Evolutionary conservation across 2,329 filamentous ascomycete species (phyloP).

Genomic region (Dactylellina haptotyla): DNA sequence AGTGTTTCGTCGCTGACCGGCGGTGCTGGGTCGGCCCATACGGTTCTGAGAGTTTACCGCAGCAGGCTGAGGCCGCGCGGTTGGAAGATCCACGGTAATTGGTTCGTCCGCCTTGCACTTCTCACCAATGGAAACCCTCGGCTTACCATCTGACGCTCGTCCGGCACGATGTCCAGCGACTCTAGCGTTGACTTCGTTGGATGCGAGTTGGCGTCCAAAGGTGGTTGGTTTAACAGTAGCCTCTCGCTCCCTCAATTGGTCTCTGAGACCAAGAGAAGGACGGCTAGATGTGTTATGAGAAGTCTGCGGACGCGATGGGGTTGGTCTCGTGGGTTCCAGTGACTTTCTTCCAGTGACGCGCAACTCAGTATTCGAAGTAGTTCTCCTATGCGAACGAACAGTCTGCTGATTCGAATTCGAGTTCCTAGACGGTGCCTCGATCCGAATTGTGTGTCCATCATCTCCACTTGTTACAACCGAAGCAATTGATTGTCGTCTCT

Average conservation of each 20-base stretch:
- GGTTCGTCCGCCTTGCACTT: background rate
- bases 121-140: background rate
- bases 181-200: constrained; percentile 45
- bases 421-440: background rate
- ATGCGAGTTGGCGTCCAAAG: constrained; percentile 41
- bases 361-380: constrained; percentile 17
- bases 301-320: constrained; percentile 23
- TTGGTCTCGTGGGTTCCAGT: constrained; percentile 13
- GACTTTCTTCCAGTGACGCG: constrained; percentile 12
- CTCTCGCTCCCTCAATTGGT: background rate
- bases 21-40: constrained; percentile 5
- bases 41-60: constrained; percentile 1
- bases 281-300: constrained; percentile 16
- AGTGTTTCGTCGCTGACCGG: constrained; percentile 8
- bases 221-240: constrained; percentile 23
- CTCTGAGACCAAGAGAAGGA: constrained; percentile 13
- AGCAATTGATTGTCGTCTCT: background rate
- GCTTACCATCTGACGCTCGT: background rate
- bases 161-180: constrained; percentile 36
- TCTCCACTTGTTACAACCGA: background rate
- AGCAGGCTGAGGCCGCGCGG: background rate
- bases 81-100: background rate
- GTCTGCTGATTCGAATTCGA: background rate
- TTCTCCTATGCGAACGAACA: constrained; percentile 18
- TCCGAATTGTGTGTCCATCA: background rate